Percentiles rank a stretch among this genome's conserved stretches.
Evolutionary conservation across 805 yeast genomes (phyloP).

Genomic region (Candida dajiaensis): DNA sequence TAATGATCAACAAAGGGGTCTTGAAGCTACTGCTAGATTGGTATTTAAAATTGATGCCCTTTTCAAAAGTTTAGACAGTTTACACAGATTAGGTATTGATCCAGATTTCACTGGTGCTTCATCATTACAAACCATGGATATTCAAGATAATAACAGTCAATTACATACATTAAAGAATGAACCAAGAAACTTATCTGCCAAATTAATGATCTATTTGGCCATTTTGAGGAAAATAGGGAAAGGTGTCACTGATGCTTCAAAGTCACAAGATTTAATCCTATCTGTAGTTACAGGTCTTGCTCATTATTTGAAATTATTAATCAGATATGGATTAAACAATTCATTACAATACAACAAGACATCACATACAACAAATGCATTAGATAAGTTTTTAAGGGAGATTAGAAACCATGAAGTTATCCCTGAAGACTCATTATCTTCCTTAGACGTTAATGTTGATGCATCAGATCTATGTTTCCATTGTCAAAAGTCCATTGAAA

Average conservation of each 20-base stretch:
- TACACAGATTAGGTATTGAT: constrained; percentile 27
- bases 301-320: constrained; percentile 80
- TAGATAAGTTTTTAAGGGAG: constrained; percentile 56
- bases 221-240: constrained; percentile 58
- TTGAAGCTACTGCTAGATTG: constrained; percentile 62
- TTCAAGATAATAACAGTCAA: constrained; percentile 7
- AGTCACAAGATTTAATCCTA: constrained; percentile 58
- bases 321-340: constrained; percentile 71
- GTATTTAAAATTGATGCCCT: constrained; percentile 70
- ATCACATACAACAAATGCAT: constrained; percentile 51
- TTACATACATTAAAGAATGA: constrained; percentile 21
- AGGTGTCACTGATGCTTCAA: constrained; percentile 26
- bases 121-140: constrained; percentile 5
- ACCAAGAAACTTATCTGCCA: constrained; percentile 84
- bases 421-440: constrained; percentile 28
- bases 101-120: constrained; percentile 7
- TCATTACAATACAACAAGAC: constrained; percentile 64
- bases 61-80: constrained; percentile 65
- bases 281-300: constrained; percentile 87
- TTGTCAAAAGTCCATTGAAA: constrained; percentile 79
- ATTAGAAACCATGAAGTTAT: constrained; percentile 41
- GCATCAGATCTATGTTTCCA: constrained; percentile 71
- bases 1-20: constrained; percentile 62
- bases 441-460: constrained; percentile 44
- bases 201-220: constrained; percentile 84